phyloP scores from a whole-genome alignment of 2,329 filamentous ascomycete genomes.

The Fusarium marasasianum region DNA sequence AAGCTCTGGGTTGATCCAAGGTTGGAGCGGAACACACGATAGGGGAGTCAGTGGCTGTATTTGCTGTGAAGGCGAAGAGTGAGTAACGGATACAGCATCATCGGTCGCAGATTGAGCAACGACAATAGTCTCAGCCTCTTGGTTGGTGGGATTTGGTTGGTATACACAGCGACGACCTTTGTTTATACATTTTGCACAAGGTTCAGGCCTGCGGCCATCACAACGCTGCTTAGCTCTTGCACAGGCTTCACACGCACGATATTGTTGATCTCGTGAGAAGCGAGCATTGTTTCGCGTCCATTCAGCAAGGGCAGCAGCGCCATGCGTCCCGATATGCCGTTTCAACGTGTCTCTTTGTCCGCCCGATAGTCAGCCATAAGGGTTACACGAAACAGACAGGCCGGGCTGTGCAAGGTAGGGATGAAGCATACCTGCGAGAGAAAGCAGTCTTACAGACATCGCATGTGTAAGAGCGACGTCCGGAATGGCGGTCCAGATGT shows the following conservation, averaged over 20 bases:
- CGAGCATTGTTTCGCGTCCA: neutral
- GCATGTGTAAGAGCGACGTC: neutral
- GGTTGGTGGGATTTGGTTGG: neutral
- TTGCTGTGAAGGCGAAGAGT: neutral
- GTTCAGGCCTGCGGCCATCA: neutral
- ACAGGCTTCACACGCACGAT: neutral
- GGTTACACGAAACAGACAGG: neutral
- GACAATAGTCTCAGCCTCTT: neutral
- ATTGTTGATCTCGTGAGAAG: neutral
- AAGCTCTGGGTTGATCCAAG: neutral
- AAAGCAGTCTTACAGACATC: neutral
- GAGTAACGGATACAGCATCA: neutral
- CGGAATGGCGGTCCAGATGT: neutral
- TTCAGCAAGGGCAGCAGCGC: neutral
- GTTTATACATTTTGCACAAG: neutral
- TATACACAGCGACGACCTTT: neutral
- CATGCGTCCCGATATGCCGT: neutral
- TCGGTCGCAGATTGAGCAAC: neutral
- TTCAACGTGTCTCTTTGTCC: neutral
- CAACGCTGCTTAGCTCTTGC: neutral
- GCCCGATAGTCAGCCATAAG: neutral
- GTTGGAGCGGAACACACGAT: neutral
- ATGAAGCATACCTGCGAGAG: neutral
- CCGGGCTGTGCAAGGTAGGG: neutral
- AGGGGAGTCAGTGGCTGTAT: neutral